Base-by-base conservation (phyloP, 2,329 filamentous ascomycete species). In the Uncinocarpus reesii region DNA sequence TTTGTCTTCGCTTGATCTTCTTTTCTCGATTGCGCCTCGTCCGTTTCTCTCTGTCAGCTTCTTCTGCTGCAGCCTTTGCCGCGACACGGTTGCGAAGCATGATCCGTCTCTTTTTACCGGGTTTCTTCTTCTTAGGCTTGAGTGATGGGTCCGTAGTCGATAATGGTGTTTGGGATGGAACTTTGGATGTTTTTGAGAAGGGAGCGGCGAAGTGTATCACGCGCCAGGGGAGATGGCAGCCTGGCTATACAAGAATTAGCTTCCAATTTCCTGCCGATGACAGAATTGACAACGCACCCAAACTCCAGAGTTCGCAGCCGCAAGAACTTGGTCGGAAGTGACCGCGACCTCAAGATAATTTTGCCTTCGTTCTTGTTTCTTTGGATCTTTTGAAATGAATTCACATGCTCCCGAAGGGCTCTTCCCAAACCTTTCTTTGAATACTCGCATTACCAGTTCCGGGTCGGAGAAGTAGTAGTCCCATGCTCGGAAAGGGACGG, bases 41-140 rank as follows among this genome's bases (percentile, higher is more conserved):
- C 23, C 55, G 24, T 29, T 56, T 56, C 28, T 56, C 53, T 24
- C 49, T 55, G 15, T 55, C 55, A 2, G 50, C 50, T 18, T 52
- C 53, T 36, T 55, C 50, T 2, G 53, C 62, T 37, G 53, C 53
- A 40, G 61, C 53, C 6, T 61, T 62, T 5, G 57, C 57, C 1
- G 55, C 56, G 3, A 55, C 50, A 4, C 58, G 58, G 52, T 66
- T 69, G 35, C 67, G 66, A 28, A 69, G 48, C 20, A 66, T 59
- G 10, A 69, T 57, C 7, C 67, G 65, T 2, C 66, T 59, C 56
- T 69, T 70, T 51, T 70, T 70, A 7, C 67, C 67, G 0, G 67
- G 66, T 55, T 69, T 70, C 49, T 64, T 68, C 32, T 58, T 58
- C 26, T 43, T 42, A 13, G 46, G 15, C n/a, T 48, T 52, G 55